Evolutionary conservation across 2,329 filamentous ascomycete species (phyloP).

Genomic region (Periconia sp.): DNA sequence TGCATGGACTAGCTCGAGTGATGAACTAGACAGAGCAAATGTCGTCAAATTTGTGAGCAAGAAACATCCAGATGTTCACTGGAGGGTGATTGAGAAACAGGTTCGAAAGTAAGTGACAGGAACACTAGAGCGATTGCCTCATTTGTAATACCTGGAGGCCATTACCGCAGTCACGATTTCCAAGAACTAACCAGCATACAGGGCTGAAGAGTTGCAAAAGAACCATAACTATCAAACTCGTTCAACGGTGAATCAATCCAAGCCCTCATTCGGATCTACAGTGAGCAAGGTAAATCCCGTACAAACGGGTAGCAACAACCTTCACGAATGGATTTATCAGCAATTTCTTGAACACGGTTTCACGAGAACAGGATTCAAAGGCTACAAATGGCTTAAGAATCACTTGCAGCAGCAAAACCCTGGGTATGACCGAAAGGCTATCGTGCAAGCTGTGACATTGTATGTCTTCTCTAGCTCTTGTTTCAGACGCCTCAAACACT

Average conservation of each 20-base stretch:
- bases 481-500: not conserved
- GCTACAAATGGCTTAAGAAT: conserved; percentile 1
- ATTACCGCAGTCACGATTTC: not conserved
- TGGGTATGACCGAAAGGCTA: not conserved
- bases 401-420: not conserved
- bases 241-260: not conserved
- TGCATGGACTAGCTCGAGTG: not conserved
- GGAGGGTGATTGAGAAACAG: not conserved
- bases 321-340: not conserved
- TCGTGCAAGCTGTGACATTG: not conserved
- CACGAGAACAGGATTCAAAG: not conserved
- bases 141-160: not conserved
- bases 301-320: too few relatives aligned
- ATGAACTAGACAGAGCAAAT: not conserved
- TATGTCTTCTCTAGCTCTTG: not conserved
- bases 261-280: too few relatives aligned
- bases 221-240: not conserved
- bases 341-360: not conserved
- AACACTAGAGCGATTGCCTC: not conserved
- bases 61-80: not conserved
- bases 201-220: not conserved
- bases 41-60: not conserved
- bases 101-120: not conserved
- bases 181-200: not conserved
- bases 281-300: too few relatives aligned